Base-by-base conservation (phyloP, 2,329 filamentous ascomycete genomes). In the Thelonectria blattea region DNA sequence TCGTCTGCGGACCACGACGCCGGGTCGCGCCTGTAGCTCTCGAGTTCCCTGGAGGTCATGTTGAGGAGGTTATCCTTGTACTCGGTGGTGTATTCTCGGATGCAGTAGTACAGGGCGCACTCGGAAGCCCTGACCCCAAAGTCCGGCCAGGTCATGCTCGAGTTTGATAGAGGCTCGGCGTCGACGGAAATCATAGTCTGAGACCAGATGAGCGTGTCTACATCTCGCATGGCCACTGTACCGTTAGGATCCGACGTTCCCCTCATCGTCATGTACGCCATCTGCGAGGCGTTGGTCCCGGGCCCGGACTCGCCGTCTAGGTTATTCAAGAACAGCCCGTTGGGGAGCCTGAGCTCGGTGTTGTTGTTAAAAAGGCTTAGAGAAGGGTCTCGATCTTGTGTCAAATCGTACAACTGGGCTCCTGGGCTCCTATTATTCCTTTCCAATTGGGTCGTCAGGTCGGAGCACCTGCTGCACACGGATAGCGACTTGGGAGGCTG, bases 61-160 rank as follows among this genome's bases (percentile, higher is more conserved):
- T n/a, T 50, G 32, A 63, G 34, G 1, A 17, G 18, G 5, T 55
- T 46, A n/a, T 56, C 37, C n/a, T 52, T 50, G 5, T 51, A 48
- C 9, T 49, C 48, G 4, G 47, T 18, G 15, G 18, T 50, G 34
- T 65, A 64, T 1, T 55, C 41, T 7, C 50, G 57, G 32, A 56
- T 58, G 34, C 61, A 65, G 51, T 65, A 65, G 51, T 64, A 65
- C 3, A 65, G 58, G 3, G 58, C 58, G 24, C 64, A 65, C 43
- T 65, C 61, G 1, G 46, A 41, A 14, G 61, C 64, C 2, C 6
- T 14, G n/a, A 65, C 53, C 0, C 32, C 32, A 51, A 58, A 56
- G 32, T 52, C 47, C 2, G 58, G 58, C 64, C 64, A 65, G 0
- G 12, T 58, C 27, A 50, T 51, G 11, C 11, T 51, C 3, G 54